Base-by-base conservation (phyloP, 1,139 yeast species). In the Yamadazyma jaroonii region DNA sequence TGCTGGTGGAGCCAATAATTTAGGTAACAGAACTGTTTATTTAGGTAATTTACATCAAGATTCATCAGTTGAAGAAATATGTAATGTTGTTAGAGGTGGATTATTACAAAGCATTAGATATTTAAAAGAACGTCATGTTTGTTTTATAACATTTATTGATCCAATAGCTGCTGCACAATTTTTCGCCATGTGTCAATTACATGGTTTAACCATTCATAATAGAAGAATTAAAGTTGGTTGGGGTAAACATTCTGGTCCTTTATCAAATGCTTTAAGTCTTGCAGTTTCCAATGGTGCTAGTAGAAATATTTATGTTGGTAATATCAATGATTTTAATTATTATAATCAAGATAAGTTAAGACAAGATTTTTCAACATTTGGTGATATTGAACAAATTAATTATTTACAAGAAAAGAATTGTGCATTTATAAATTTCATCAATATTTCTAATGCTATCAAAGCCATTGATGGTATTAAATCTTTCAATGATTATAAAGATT, bases 251-350 rank as follows among this genome's bases (percentile, higher is more conserved):
- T 81, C 95, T 2, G 96, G 97, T 8, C 92, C 95, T 1, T 69
- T 90, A 41, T 79, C 88, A n/a, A 82, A 84, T 47, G 84, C 86
- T 3, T 72, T 90, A 42, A 79, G 88, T 6, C 64, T 81, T 45
- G 96, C 96, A 1, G 94, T 89, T n/a, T 78, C 92, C n/a, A 82
- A 83, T 37, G 97, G 97, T 31, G 97, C 97, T 1, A 79, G 90
- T 21, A 78, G 98, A 63, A 92, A 92, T 58, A 81, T 92, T 28
- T 92, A 90, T 59, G 78, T 92, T 47, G 97, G 97, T 24, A 81
- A 70, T 49, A 69, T 71, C 37, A 53, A 51, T 39, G 69, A 71
- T 51, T 70, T 70, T 46, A 61, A 61, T 36, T 70, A 75, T 45
- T 83, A 81, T 59, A 67, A 66, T 47, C 65, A 82, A 44, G 67